Base-by-base conservation (phyloP, 2,329 filamentous ascomycete species). In the Stylonectria norvegica region DNA sequence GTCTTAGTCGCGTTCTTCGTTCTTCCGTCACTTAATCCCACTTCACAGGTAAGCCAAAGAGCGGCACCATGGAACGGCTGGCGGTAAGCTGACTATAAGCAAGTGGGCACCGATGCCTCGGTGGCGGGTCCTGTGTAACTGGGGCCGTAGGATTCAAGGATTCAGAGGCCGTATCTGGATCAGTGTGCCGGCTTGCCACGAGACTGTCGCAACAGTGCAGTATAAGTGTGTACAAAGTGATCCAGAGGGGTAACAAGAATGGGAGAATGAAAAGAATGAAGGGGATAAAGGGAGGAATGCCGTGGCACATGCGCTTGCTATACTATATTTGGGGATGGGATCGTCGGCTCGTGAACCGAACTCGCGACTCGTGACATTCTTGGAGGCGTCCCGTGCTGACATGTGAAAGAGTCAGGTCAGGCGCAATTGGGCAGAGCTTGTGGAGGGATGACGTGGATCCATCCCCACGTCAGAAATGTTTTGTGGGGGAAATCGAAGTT, bases 341-440 rank as follows among this genome's bases (percentile, higher is more conserved):
- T 5, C 11, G 23, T 25, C 19, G 33, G 19, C 33, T 35, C 20
- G 33, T 35, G 33, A 32, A 32, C 30, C 15, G 16, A 18, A 43
- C 47, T 40, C 52, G 50, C 47, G 51, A 53, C 51, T 52, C 49
- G 45, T 50, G 51, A 52, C 48, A 49, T 27, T 36, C 42, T 39
- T 38, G 29, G 12, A 32, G 17, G 27, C 7, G 15, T 30, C 27
- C 28, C 25, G 38, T 34, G 28, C 36, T 55, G 47, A 50, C 56
- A 58, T 55, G 56, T 58, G 54, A 58, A 56, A 57, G 48, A 49
- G 43, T 33, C 45, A 32, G 31, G 42, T 34, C 34, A 43, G 33
- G 43, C 33, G 31, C 36, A 17, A n/a, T n/a, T n/a, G 45, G 28
- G 8, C 19, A 38, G 4, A 18, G 5, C 19, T 5, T 34, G 37